A percentile compares a stretch with the other conserved stretches of the same genome.
These are phyloP conservation scores for Russula sp. DNA, from an alignment of 768 basidiomycete genomes.

Conservation along the genomic window DNA sequence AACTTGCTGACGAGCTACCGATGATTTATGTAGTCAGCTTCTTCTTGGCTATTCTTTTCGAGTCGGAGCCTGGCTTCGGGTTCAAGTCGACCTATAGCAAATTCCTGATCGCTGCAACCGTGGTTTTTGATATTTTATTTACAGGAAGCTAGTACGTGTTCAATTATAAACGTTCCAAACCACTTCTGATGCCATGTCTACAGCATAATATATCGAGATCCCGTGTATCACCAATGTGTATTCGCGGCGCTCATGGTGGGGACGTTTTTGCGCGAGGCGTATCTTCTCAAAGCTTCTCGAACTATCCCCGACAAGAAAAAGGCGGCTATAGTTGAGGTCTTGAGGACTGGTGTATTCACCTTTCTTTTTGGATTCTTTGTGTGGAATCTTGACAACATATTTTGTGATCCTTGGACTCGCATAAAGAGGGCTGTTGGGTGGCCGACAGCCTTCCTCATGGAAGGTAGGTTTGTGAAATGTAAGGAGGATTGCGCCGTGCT, in stretches of 20 bases:
- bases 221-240: slow-evolving; percentile 74
- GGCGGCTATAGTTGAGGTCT: slow-evolving; percentile 43
- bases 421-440: slow-evolving; percentile 59
- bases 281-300: slow-evolving; percentile 47
- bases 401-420: slow-evolving; percentile 55
- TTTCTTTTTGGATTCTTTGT: slow-evolving; percentile 67
- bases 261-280: slow-evolving; percentile 47
- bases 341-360: slow-evolving; percentile 50
- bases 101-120: slow-evolving; percentile 39
- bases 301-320: slow-evolving; percentile 47
- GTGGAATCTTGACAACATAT: slow-evolving; percentile 82
- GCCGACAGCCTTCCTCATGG: slow-evolving; percentile 64
- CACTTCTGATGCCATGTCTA: not conserved
- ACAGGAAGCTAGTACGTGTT: slow-evolving; percentile 69
- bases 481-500: not conserved
- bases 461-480: slow-evolving; percentile 42
- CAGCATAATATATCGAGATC: slow-evolving; percentile 68
- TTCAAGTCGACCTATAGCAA: slow-evolving; percentile 41
- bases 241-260: slow-evolving; percentile 59
- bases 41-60: slow-evolving; percentile 58
- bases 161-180: not conserved
- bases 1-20: slow-evolving; percentile 78
- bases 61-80: slow-evolving; percentile 51
- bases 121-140: slow-evolving; percentile 58
- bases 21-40: slow-evolving; percentile 74